Base-by-base conservation (phyloP, 495 filamentous ascomycete species). In the Neurospora sp. region DNA sequence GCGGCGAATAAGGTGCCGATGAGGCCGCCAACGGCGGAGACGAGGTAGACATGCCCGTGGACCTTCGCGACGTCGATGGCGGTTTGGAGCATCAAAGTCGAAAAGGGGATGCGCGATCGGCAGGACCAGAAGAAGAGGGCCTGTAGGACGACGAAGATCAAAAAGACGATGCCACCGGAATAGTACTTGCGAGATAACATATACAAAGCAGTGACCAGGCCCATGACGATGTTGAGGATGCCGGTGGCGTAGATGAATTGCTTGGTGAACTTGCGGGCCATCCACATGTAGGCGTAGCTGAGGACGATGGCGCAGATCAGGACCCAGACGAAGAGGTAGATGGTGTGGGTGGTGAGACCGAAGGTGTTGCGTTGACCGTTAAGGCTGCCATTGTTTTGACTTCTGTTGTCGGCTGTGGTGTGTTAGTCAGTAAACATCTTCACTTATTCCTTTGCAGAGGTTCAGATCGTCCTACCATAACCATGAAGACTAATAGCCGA, bases 161-260 rank as follows among this genome's bases (percentile, higher is more conserved):
- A 83, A 81, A 94, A 96, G 8, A 96, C 90, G 69, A 97, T 93
- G 44, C 91, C 95, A 22, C 91, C 93, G 38, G 89, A 90, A 77
- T 90, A 97, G 78, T 94, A 92, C 71, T 89, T 86, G 14, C 87
- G 81, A 3, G 82, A 79, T 72, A 97, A 85, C 77, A 94, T 89
- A 61, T 91, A 91, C 80, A 97, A 92, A 61, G 93, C 84, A 0
- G 92, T 86, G 1, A 76, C 85, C 38, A 85, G 74, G 14, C 80
- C 81, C 78, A 96, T 94, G 37, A 94, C 75, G 3, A 96, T 87
- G 82, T 96, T 96, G 37, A 96, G 90, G 68, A 97, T 93, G 20
- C 91, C 95, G 1, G 94, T 96, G 70, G 90, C 89, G 91, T 93
- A 97, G 77, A 98, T 94, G 74, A 95, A 93, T 75, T 93, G 88